phyloP scores from a whole-genome alignment of 1,284 basidiomycete genomes.

The Tylopilus orsonianus region DNA sequence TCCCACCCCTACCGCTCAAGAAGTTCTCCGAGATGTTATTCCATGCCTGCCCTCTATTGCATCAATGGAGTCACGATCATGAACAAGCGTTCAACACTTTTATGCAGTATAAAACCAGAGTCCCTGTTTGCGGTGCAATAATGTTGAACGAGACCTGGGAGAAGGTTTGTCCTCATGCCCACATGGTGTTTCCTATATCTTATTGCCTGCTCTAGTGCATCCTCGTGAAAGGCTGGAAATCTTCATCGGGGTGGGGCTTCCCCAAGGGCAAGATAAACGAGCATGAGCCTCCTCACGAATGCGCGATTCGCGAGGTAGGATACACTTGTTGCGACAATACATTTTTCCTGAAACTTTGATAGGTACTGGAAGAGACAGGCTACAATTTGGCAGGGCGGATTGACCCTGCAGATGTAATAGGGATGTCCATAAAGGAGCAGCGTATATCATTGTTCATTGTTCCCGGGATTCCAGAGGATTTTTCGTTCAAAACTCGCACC shows the following conservation, averaged over 20 bases:
- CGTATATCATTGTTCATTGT: slow-evolving; percentile 92
- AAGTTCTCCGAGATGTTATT: slow-evolving; percentile 95
- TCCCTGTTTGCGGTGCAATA: slow-evolving; percentile 98
- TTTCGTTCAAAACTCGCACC: slow-evolving; percentile 89
- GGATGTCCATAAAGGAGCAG: slow-evolving; percentile 88
- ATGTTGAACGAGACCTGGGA: slow-evolving; percentile 91
- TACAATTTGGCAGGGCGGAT: slow-evolving; percentile 80
- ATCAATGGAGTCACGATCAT: slow-evolving; percentile 77
- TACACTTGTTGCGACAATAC: neutral
- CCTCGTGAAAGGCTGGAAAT: slow-evolving; percentile 97
- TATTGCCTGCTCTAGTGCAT: slow-evolving; percentile 59
- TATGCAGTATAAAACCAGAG: slow-evolving; percentile 95
- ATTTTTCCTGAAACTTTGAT: slow-evolving; percentile 7
- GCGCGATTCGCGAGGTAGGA: slow-evolving; percentile 87
- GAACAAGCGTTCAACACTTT: slow-evolving; percentile 81
- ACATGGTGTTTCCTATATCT: slow-evolving; percentile 2
- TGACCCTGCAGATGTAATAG: slow-evolving; percentile 72
- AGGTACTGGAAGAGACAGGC: slow-evolving; percentile 95
- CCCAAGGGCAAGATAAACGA: slow-evolving; percentile 99
- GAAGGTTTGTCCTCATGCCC: slow-evolving; percentile 64
- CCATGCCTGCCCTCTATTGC: slow-evolving; percentile 75
- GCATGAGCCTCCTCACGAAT: slow-evolving; percentile 78
- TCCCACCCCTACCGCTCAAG: slow-evolving; percentile 88
- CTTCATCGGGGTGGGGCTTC: slow-evolving; percentile 96
- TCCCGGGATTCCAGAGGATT: slow-evolving; percentile 86